These are phyloP conservation scores for Podosphaera xanthii DNA, from an alignment of 2,329 filamentous ascomycete species.

Conservation along the genomic window DNA sequence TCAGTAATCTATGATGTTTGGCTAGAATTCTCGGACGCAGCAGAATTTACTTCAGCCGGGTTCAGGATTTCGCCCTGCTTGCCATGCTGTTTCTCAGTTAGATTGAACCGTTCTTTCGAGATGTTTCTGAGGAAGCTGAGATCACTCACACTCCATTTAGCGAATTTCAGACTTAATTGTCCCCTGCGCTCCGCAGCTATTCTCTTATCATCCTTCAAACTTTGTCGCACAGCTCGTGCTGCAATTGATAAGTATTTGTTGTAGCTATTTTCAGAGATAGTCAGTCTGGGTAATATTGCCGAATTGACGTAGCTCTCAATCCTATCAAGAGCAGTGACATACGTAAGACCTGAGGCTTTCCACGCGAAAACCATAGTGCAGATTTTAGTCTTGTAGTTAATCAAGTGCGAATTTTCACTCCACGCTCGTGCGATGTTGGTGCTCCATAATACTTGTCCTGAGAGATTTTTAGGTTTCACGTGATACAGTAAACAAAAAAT, in stretches of 20 bases:
- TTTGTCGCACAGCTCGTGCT: conserved; percentile 82
- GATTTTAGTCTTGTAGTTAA: not conserved
- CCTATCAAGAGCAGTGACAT: conserved; percentile 5
- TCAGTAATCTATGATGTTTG: conserved; percentile 4
- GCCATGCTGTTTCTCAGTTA: conserved; percentile 42
- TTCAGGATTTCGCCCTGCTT: conserved; percentile 76
- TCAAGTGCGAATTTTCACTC: not conserved
- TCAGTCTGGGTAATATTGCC: conserved; percentile 9
- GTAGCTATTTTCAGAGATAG: conserved; percentile 45
- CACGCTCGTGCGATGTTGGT: no score
- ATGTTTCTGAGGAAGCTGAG: not conserved
- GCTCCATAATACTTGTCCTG: no score
- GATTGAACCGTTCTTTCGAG: not conserved
- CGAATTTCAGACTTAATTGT: conserved; percentile 69
- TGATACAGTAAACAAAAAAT: no score
- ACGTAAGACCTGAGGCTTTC: conserved; percentile 83
- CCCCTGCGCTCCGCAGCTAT: conserved; percentile 72
- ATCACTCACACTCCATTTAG: conserved; percentile 76
- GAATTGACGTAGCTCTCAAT: conserved; percentile 4
- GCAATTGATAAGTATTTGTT: conserved; percentile 98
- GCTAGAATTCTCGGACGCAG: conserved; percentile 13
- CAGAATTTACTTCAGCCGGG: conserved; percentile 34
- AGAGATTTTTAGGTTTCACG: no score
- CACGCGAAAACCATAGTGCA: conserved; percentile 72
- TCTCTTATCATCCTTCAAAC: conserved; percentile 88